Evolutionary conservation across 2,329 filamentous ascomycete species (phyloP), one percentile per base, ranked within the genome.

Genomic region (Fusarium sp.): DNA sequence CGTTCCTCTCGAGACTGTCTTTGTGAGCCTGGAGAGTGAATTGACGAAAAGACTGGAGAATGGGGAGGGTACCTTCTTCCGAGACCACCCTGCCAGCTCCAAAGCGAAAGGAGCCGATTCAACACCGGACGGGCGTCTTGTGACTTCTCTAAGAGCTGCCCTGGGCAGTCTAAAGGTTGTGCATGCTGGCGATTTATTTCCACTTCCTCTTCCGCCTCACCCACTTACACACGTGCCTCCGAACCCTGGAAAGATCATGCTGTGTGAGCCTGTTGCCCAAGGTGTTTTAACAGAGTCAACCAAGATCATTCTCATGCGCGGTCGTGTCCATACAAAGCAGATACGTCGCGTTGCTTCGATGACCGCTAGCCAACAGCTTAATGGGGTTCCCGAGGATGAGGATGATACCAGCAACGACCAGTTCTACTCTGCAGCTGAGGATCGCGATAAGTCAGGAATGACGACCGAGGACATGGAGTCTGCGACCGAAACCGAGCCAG

Each of bases 241-340:
- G 20, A 94, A 94, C 47, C 94, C 95, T 0, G 96, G 94, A 47
- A 95, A 93, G 83, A 93, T 98, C 69, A 91, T 94, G 54, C 90
- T 97, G n/a, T 98, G 95, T 80, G 96, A 99, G 81, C 96, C 96
- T 14, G 95, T 98, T 22, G 91, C 94, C 11, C 96, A 99, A 82
- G 96, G 96, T 14, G 82, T 96, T 10, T 81, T 99, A 53, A 88
- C 91, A 14, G 88, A 94, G 2, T 88, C 86, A 18, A 99, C 95
- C 22, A 95, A 93, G 78, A 94, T 99, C 65, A 91, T 99, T 30
- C 87, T 98, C 28, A 91, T 93, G 54, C 88, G 89, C 32, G 89
- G 90, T 9, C 89, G 87, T 75, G 87, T 85, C 30, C 88, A 90
- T 66, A 80, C 79, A 79, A 91, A 89, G 84, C 87, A 80, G 80